These are phyloP conservation scores for Exophiala sideris DNA, from an alignment of 2,329 filamentous ascomycete species.

Conservation along the genomic window DNA sequence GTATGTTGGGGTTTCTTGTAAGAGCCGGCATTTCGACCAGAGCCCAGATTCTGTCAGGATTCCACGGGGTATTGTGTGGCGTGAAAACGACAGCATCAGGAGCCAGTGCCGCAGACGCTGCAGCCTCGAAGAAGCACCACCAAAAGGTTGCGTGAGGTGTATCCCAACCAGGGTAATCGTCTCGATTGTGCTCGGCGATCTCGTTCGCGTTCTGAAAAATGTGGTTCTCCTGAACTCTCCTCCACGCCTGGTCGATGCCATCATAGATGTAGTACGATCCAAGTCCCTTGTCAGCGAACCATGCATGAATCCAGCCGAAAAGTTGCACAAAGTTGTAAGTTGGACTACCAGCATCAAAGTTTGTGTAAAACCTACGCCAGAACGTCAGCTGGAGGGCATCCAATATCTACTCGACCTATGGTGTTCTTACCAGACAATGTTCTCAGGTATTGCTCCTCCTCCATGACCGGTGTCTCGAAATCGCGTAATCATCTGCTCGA, in stretches of 20 bases:
- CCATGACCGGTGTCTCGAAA: constrained; percentile 1
- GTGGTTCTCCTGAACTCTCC: not conserved
- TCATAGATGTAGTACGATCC: not conserved
- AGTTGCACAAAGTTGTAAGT: not conserved
- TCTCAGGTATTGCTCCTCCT: constrained; percentile 2
- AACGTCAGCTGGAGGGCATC: too few relatives aligned
- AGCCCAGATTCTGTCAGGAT: not conserved
- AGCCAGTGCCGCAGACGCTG: not conserved
- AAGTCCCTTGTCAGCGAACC: too few relatives aligned
- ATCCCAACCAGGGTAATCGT: not conserved
- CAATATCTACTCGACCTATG: not conserved
- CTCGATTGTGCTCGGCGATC: too few relatives aligned
- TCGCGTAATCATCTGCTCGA: not conserved
- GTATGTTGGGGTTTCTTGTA: not conserved
- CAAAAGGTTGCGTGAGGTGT: not conserved
- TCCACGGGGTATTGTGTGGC: not conserved
- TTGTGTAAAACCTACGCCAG: not conserved
- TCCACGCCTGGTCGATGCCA: not conserved
- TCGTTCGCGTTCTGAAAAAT: not conserved
- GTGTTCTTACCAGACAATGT: not conserved
- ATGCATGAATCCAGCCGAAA: not conserved
- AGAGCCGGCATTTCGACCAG: not conserved
- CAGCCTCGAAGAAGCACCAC: not conserved
- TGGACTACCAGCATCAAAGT: not conserved
- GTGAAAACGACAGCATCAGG: not conserved